phyloP scores from a whole-genome alignment of 148 eudicot genomes.

The Rhododendron henanense region DNA sequence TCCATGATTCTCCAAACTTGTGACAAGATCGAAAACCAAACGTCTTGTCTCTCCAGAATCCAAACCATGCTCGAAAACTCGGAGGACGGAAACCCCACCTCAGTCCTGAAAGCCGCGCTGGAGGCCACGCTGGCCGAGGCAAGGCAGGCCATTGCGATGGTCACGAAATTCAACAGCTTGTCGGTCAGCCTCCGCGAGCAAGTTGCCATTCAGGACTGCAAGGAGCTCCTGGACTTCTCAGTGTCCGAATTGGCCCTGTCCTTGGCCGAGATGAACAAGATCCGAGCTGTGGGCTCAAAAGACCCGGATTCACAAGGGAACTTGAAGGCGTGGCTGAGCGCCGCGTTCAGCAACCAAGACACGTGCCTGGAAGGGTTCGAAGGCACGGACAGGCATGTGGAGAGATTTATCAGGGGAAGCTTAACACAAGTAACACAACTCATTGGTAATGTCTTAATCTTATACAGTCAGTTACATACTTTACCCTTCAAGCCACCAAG shows the following conservation, averaged over 20 bases:
- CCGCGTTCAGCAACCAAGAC: constrained; percentile 86
- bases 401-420: constrained; percentile 60
- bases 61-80: constrained; percentile 36
- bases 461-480: constrained; percentile 57
- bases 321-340: constrained; percentile 87
- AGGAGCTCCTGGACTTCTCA: constrained; percentile 86
- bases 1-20: constrained; percentile 50
- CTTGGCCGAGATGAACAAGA: constrained; percentile 54
- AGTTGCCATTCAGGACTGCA: constrained; percentile 76
- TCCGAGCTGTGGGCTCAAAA: constrained; percentile 25
- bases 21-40: constrained; percentile 44
- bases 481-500: constrained; percentile 55
- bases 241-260: constrained; percentile 87
- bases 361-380: constrained; percentile 95
- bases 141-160: constrained; percentile 37
- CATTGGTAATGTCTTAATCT: constrained; percentile 66
- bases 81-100: constrained; percentile 20
- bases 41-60: constrained; percentile 44
- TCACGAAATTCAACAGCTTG: constrained; percentile 49
- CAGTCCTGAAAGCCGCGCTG: constrained; percentile 62
- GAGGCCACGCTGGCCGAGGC: constrained; percentile 57
- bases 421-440: constrained; percentile 77
- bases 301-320: constrained; percentile 30
- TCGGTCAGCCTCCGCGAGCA: constrained; percentile 59
- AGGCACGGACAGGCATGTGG: constrained; percentile 51